Conservation (phyloP, 2,329 filamentous ascomycete genomes). For the Alternaria hordeiaustralica region DNA sequence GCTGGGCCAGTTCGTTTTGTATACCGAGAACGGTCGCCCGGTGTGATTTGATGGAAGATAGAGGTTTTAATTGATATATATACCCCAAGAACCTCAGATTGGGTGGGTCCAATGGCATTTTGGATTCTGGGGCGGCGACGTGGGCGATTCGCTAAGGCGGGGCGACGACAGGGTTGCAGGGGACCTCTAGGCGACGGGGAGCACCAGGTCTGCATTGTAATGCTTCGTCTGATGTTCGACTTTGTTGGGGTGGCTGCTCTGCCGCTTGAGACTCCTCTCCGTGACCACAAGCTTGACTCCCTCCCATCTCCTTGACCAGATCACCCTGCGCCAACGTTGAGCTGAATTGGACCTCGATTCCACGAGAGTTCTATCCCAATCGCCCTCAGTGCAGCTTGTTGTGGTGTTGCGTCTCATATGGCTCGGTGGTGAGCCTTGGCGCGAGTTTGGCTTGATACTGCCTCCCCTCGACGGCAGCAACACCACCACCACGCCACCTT, state of each 20-base stretch:
- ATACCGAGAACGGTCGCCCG: neutral
- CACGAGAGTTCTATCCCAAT: neutral
- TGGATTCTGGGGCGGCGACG: neutral
- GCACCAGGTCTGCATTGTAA: neutral
- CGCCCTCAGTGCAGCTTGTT: neutral
- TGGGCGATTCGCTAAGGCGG: conserved; percentile 2
- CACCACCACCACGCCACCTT: conserved; percentile 1
- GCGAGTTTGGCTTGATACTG: neutral
- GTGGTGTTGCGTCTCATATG: conserved; percentile 4
- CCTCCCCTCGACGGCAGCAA: conserved; percentile 2
- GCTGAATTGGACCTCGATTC: neutral
- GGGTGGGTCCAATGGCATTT: neutral
- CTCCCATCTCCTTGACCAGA: neutral
- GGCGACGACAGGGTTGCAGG: neutral
- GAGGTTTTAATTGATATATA: neutral
- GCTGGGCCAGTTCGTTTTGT: neutral
- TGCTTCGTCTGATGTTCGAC: neutral
- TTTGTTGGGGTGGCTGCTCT: conserved; percentile 1
- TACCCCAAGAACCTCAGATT: neutral
- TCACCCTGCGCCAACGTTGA: neutral
- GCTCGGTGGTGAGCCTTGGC: conserved; percentile 2
- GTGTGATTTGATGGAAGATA: neutral
- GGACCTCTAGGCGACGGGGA: neutral
- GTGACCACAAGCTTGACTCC: neutral
- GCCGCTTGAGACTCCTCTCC: neutral